Evolutionary conservation across 192 early-diverging fungal species (phyloP), one percentile per base, ranked within the genome.

Genomic region (Thamnidium elegans): DNA sequence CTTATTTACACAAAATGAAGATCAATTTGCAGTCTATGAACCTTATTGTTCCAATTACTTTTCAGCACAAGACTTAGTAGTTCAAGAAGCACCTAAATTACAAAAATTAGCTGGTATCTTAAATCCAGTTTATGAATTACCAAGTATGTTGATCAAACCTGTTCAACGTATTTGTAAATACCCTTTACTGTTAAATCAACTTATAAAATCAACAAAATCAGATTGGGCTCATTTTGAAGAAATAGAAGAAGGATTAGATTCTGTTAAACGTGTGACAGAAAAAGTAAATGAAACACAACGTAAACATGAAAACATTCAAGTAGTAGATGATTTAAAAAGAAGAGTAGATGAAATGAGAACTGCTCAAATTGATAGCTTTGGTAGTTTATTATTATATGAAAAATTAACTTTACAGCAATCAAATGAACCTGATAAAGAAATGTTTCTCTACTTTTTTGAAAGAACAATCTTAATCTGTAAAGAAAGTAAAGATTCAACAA

Each of bases 81-180:
- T 85, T 0, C 79, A 85, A 44, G 86, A 92, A 68, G 75, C 76
- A n/a, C 76, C 81, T 32, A 79, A 82, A 50, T 75, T 93, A 43
- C 77, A 81, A 79, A 84, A 79, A 63, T 72, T 86, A 58, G 74
- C 74, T 42, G 81, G 84, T 70, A 78, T 86, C 62, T 89, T 89
- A 55, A 92, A 95, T 50, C 94, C 94, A 20, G 84, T 84, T 58
- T 89, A 94, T 62, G 91, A 89, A 74, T 74, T 99, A 64, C 92
- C 91, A 17, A 91, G 89, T 6, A 90, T 92, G 78, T 82, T 99
- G 55, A 99, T 99, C 79, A 96, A 97, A 68, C 97, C 97, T 3
- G 86, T 99, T 7, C 97, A 99, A 77, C 86, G 97, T 52, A 92
- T 98, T 62, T 96, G 95, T 82, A 95, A 95, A 81, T 99, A 99